Conservation (phyloP, 768 basidiomycete species). For the Suillus subluteus region DNA sequence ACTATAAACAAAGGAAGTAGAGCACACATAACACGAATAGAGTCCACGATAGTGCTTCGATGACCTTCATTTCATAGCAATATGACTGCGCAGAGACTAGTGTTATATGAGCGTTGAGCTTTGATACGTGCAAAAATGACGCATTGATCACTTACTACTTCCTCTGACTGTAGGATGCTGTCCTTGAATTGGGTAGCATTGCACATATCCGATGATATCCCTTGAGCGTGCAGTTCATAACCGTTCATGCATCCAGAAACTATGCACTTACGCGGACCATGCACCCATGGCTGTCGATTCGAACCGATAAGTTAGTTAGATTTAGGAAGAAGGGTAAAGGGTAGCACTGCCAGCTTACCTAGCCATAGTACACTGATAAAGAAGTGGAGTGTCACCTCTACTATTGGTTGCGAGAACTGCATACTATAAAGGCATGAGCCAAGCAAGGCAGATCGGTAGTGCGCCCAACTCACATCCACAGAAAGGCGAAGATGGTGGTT, state of each 20-base stretch:
- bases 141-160: slow-evolving; percentile 44
- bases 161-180: slow-evolving; percentile 56
- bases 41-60: slow-evolving; percentile 81
- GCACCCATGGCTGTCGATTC: slow-evolving; percentile 65
- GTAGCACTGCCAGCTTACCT: slow-evolving; percentile 43
- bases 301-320: slow-evolving; percentile 16
- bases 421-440: slow-evolving; percentile 43
- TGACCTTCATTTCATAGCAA: slow-evolving; percentile 81
- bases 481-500: slow-evolving; percentile 62
- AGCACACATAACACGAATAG: slow-evolving; percentile 57
- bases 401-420: slow-evolving; percentile 69
- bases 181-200: slow-evolving; percentile 57
- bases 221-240: slow-evolving; percentile 38
- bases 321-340: neutral
- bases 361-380: slow-evolving; percentile 70
- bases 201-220: slow-evolving; percentile 67
- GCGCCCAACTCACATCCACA: slow-evolving; percentile 53
- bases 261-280: slow-evolving; percentile 63
- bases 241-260: neutral
- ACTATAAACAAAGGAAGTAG: slow-evolving; percentile 7
- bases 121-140: neutral
- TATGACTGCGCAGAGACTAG: slow-evolving; percentile 59
- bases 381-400: slow-evolving; percentile 60
- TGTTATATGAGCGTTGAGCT: slow-evolving; percentile 10
- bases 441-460: neutral